Evolutionary conservation across 495 filamentous ascomycete genomes (phyloP).

Genomic region (Penicillium desertorum): DNA sequence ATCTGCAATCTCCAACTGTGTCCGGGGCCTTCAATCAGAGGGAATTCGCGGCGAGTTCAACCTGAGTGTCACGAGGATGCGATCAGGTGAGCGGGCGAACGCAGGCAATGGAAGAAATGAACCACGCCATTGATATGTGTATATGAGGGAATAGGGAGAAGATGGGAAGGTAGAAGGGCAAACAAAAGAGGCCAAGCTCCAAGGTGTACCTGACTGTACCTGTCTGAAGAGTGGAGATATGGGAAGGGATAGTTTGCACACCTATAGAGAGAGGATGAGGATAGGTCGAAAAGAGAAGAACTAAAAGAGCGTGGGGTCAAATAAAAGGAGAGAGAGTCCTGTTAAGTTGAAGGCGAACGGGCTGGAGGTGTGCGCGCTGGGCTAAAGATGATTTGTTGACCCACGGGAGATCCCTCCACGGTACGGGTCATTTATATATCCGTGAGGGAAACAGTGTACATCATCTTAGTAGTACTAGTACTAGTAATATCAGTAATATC

Average conservation of each 20-base stretch:
- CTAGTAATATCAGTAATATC: too few species aligned
- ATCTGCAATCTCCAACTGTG: background rate
- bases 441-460: background rate
- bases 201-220: constrained; percentile 22
- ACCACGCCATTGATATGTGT: constrained; percentile 17
- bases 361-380: constrained; percentile 21
- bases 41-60: constrained; percentile 7
- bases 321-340: background rate
- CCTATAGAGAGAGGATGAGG: background rate
- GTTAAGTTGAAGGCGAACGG: constrained; percentile 10
- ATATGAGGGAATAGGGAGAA: background rate
- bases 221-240: constrained; percentile 9
- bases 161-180: background rate
- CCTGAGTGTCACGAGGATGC: constrained; percentile 21
- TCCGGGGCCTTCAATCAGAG: background rate
- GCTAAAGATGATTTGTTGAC: constrained; percentile 31
- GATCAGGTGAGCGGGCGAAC: constrained; percentile 30
- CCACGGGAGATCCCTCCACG: constrained; percentile 12
- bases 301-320: constrained; percentile 7
- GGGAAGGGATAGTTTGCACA: constrained; percentile 3
- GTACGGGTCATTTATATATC: constrained; percentile 2
- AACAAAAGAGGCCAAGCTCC: constrained; percentile 18
- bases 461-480: too few species aligned
- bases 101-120: constrained; percentile 13
- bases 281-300: background rate